Conservation (phyloP, 768 basidiomycete genomes). For the Tricholoma terreum region DNA sequence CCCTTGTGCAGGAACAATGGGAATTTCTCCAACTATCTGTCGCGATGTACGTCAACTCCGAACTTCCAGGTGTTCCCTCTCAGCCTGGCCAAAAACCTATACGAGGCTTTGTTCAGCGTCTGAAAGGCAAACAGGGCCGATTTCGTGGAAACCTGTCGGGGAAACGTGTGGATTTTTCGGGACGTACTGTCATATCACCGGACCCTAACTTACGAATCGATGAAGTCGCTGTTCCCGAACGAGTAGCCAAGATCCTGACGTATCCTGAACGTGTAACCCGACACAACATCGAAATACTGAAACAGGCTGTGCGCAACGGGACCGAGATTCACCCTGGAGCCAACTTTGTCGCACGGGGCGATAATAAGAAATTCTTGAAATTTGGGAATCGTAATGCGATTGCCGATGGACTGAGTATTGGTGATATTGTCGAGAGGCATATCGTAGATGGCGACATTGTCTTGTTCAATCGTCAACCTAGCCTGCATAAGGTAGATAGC, state of each 20-base stretch:
- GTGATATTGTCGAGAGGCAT: conserved; percentile 94
- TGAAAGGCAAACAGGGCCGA: conserved; percentile 98
- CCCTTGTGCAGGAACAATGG: conserved; percentile 81
- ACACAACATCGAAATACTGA: conserved; percentile 81
- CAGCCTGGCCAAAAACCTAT: conserved; percentile 91
- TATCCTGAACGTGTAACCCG: conserved; percentile 94
- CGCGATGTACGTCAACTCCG: conserved; percentile 98
- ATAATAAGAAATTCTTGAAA: conserved; percentile 86
- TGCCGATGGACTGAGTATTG: conserved; percentile 79
- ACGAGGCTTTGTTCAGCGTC: conserved; percentile 93
- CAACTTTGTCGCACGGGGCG: conserved; percentile 84
- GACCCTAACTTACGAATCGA: conserved; percentile 99
- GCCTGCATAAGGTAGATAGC: conserved; percentile 80
- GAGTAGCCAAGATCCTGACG: conserved; percentile 91
- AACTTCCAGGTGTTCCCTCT: conserved; percentile 88
- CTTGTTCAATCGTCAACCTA: conserved; percentile 97
- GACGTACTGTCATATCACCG: conserved; percentile 96
- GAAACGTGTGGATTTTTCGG: conserved; percentile 98
- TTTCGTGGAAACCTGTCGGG: conserved; percentile 98
- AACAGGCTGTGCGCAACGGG: conserved; percentile 81
- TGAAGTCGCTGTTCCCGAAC: conserved; percentile 96
- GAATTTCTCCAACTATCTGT: conserved; percentile 93
- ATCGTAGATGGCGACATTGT: conserved; percentile 94
- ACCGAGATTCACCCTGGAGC: conserved; percentile 92
- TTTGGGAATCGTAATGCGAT: conserved; percentile 80